phyloP scores from a whole-genome alignment of 2,329 filamentous ascomycete species.

The Aspergillus hiratsukae region DNA sequence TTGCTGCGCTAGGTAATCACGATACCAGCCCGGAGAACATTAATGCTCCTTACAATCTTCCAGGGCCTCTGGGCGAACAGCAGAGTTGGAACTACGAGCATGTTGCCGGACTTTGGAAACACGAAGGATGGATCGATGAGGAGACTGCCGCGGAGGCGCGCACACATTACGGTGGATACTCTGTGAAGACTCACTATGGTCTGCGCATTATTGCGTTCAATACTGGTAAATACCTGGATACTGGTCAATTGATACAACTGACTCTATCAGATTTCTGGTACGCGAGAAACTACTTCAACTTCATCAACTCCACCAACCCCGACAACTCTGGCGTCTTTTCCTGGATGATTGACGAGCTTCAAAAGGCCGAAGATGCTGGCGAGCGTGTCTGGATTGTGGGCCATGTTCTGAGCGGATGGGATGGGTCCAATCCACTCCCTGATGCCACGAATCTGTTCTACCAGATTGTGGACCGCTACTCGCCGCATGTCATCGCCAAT shows the following conservation, averaged over 20 bases:
- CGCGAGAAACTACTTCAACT: constrained; percentile 44
- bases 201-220: constrained; percentile 52
- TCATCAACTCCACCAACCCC: constrained; percentile 50
- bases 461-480: constrained; percentile 52
- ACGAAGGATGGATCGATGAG: constrained; percentile 52
- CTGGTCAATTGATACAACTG: not conserved
- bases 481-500: constrained; percentile 52
- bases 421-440: constrained; percentile 50
- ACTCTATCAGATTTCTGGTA: constrained; percentile 22
- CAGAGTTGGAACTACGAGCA: constrained; percentile 58
- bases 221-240: constrained; percentile 33
- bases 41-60: constrained; percentile 50
- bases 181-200: constrained; percentile 50
- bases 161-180: constrained; percentile 54
- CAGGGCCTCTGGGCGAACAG: constrained; percentile 50
- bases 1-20: constrained; percentile 55
- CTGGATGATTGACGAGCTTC: constrained; percentile 50
- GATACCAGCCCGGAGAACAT: constrained; percentile 53
- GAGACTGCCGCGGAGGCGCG: constrained; percentile 45
- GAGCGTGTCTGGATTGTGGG: constrained; percentile 54
- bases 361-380: constrained; percentile 48
- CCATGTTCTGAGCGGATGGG: constrained; percentile 54
- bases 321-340: constrained; percentile 47
- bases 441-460: constrained; percentile 54
- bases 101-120: constrained; percentile 51